These are phyloP conservation scores for Rubia tinctorum DNA, from an alignment of 305 asterid genomes.

Conservation along the genomic window DNA sequence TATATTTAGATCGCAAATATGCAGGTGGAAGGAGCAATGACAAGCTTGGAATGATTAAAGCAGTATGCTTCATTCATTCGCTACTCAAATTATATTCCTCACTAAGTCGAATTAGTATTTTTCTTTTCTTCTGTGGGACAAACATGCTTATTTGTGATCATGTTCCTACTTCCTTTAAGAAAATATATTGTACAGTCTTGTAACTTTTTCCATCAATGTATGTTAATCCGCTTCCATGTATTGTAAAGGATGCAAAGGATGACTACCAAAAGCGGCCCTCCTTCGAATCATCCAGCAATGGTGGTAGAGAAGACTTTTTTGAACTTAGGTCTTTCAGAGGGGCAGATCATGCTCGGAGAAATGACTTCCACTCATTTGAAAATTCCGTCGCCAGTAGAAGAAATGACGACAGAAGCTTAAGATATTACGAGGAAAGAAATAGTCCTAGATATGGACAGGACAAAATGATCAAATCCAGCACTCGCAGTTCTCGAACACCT, in stretches of 20 bases:
- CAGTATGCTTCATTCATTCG: slow-evolving; percentile 36
- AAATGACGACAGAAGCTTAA: slow-evolving; percentile 28
- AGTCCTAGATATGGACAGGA: slow-evolving; percentile 43
- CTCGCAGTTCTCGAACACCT: slow-evolving; percentile 37
- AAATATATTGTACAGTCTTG: background rate
- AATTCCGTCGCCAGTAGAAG: slow-evolving; percentile 23
- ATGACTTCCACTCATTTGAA: slow-evolving; percentile 38
- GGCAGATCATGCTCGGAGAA: slow-evolving; percentile 27
- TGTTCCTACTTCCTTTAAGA: background rate
- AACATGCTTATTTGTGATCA: background rate
- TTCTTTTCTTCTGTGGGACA: background rate
- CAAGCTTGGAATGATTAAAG: slow-evolving; percentile 29
- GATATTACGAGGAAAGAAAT: slow-evolving; percentile 54
- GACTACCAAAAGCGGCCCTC: slow-evolving; percentile 30
- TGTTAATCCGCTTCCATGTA: slow-evolving; percentile 1
- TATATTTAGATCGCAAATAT: slow-evolving; percentile 64
- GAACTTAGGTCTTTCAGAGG: slow-evolving; percentile 37
- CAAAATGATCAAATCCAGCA: slow-evolving; percentile 25
- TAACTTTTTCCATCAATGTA: background rate
- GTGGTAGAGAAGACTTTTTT: slow-evolving; percentile 32
- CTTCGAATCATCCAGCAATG: slow-evolving; percentile 28
- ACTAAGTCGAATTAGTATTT: background rate
- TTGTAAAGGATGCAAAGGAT: slow-evolving; percentile 37
- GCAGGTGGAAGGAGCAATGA: slow-evolving; percentile 44
- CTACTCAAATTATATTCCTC: no score